Conservation (phyloP, 495 filamentous ascomycete genomes). For the Penicillium alfredii region DNA sequence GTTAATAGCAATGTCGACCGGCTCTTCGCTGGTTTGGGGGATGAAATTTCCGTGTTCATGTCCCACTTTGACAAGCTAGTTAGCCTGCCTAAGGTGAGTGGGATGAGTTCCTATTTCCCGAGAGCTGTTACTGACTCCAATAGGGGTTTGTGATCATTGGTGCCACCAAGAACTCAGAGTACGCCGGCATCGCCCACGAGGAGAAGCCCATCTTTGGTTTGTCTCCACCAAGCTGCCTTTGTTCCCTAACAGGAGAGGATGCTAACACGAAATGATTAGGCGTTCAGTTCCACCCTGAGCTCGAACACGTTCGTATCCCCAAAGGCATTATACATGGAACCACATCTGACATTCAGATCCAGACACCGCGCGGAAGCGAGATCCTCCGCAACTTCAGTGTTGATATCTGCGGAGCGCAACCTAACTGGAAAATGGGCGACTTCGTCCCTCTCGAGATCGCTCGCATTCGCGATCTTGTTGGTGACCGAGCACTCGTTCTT, state of each 20-base stretch:
- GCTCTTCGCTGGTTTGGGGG: conserved; percentile 20
- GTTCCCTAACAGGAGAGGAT: not conserved
- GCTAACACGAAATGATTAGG: conserved; percentile 11
- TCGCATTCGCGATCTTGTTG: conserved; percentile 22
- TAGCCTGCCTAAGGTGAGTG: conserved; percentile 18
- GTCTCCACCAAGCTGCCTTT: conserved; percentile 5
- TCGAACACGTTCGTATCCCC: conserved; percentile 15
- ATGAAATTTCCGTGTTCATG: conserved; percentile 22
- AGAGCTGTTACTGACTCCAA: conserved; percentile 4
- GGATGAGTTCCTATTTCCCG: not conserved
- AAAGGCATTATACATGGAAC: not conserved
- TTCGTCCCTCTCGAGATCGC: conserved; percentile 15
- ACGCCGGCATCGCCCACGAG: conserved; percentile 17
- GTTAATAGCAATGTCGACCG: conserved; percentile 16
- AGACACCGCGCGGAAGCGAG: conserved; percentile 19
- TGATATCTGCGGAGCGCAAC: conserved; percentile 18
- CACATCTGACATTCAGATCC: conserved; percentile 5
- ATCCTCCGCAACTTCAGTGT: conserved; percentile 21
- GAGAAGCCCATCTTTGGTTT: conserved; percentile 16
- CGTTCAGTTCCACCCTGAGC: conserved; percentile 24
- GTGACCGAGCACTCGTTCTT: conserved; percentile 11
- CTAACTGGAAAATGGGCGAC: conserved; percentile 20
- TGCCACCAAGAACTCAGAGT: conserved; percentile 21
- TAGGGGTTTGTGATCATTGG: conserved; percentile 16
- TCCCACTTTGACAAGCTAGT: conserved; percentile 25